These are phyloP conservation scores for Populus hybrid DNA, from an alignment of 441 rosid genomes.

Conservation along the genomic window DNA sequence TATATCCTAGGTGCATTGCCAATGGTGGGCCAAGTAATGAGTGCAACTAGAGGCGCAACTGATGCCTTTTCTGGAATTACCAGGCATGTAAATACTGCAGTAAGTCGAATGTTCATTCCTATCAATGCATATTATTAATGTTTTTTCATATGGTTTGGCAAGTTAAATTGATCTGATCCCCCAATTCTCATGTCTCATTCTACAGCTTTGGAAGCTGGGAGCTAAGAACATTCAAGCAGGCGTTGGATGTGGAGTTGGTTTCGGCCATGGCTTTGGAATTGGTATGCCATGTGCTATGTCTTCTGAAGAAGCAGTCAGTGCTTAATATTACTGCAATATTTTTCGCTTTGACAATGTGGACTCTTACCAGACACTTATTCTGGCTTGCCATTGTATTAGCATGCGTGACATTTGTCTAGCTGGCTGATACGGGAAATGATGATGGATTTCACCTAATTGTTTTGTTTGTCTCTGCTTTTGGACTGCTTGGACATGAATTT, in stretches of 20 bases:
- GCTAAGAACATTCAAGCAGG: conserved; percentile 74
- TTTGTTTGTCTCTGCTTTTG: not conserved
- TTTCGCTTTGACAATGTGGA: not conserved
- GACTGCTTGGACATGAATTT: not conserved
- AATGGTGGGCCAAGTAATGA: conserved; percentile 71
- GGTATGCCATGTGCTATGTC: conserved; percentile 44
- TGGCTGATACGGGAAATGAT: not conserved
- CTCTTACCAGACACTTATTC: not conserved
- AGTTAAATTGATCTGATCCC: not conserved
- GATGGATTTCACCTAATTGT: not conserved
- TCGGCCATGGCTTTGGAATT: conserved; percentile 92
- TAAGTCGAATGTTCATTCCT: conserved; percentile 29
- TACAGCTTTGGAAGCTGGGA: conserved; percentile 73
- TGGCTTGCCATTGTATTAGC: not conserved
- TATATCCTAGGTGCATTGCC: conserved; percentile 61
- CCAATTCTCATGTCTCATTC: conserved; percentile 15
- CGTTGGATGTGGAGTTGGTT: conserved; percentile 89
- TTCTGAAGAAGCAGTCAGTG: not conserved
- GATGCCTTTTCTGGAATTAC: conserved; percentile 74
- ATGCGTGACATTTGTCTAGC: not conserved
- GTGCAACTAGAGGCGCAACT: conserved; percentile 90
- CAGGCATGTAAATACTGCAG: conserved; percentile 60
- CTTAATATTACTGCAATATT: not conserved
- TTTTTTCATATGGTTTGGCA: not conserved
- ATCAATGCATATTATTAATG: not conserved